Conservation (phyloP, 2,329 filamentous ascomycete species). For the Calonectria hawksworthii region DNA sequence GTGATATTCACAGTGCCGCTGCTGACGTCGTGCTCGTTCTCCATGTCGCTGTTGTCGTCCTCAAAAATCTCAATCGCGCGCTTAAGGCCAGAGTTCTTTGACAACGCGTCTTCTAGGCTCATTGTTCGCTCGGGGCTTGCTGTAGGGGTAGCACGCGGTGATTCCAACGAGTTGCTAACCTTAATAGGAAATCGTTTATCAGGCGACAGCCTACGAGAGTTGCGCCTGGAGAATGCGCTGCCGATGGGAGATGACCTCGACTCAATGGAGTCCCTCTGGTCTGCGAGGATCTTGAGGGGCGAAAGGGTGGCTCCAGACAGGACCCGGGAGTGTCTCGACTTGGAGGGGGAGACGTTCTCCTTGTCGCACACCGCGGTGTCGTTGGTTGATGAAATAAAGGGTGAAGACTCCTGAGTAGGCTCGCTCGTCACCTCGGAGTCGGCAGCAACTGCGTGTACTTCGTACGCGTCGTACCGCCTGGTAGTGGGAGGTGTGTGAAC, state of each 20-base stretch:
- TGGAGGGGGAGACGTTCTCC: constrained; percentile 63
- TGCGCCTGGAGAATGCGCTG: constrained; percentile 54
- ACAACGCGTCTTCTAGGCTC: constrained; percentile 67
- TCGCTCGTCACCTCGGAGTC: constrained; percentile 33
- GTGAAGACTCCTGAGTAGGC: constrained; percentile 40
- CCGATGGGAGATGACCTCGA: constrained; percentile 34
- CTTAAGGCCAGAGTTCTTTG: constrained; percentile 68
- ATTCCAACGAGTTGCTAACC: constrained; percentile 56
- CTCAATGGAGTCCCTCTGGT: constrained; percentile 46
- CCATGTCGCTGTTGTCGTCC: constrained; percentile 58
- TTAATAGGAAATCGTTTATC: constrained; percentile 74
- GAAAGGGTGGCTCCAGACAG: constrained; percentile 70
- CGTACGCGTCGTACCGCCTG: constrained; percentile 41
- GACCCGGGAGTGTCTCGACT: constrained; percentile 67
- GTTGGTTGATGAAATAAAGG: constrained; percentile 48
- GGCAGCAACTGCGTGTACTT: constrained; percentile 37
- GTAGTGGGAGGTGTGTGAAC: constrained; percentile 42
- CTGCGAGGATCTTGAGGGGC: constrained; percentile 68
- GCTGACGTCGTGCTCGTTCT: constrained; percentile 46
- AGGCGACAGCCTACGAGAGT: constrained; percentile 63
- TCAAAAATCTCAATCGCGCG: constrained; percentile 75
- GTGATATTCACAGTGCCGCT: constrained; percentile 48
- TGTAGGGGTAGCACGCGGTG: constrained; percentile 33
- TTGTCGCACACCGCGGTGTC: constrained; percentile 54
- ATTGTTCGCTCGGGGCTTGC: constrained; percentile 55